These are phyloP conservation scores for Aspergillus novofumigatus DNA, from an alignment of 2,329 filamentous ascomycete genomes.

Conservation along the genomic window DNA sequence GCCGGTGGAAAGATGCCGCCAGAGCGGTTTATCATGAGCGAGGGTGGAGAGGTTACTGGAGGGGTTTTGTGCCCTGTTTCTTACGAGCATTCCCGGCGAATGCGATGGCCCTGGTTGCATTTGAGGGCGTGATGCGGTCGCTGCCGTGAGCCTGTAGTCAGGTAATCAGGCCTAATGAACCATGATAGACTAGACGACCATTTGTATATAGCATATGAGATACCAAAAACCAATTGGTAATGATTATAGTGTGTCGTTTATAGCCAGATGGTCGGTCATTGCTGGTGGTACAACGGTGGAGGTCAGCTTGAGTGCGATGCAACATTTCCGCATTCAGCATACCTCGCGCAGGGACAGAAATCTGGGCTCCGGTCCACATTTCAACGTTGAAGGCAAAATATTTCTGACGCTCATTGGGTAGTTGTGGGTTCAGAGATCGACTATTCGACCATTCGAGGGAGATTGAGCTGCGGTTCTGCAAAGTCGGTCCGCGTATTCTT, in stretches of 20 bases:
- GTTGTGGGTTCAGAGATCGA: background rate
- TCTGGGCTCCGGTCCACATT: background rate
- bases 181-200: background rate
- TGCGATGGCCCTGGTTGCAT: constrained; percentile 86
- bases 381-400: background rate
- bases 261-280: background rate
- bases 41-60: constrained; percentile 80
- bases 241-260: background rate
- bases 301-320: background rate
- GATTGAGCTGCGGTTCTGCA: background rate
- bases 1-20: constrained; percentile 75
- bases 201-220: background rate
- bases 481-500: background rate
- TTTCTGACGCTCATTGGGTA: background rate
- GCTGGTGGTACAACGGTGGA: background rate
- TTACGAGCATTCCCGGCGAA: constrained; percentile 92
- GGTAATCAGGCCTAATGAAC: background rate
- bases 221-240: too few relatives aligned
- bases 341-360: background rate
- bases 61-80: constrained; percentile 92
- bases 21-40: constrained; percentile 68
- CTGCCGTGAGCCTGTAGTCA: constrained; percentile 30
- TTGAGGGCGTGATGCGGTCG: constrained; percentile 81
- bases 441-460: background rate
- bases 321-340: background rate